Base-by-base conservation (phyloP, 108 stramenopile species). In the Discostella pseudostelligera region DNA sequence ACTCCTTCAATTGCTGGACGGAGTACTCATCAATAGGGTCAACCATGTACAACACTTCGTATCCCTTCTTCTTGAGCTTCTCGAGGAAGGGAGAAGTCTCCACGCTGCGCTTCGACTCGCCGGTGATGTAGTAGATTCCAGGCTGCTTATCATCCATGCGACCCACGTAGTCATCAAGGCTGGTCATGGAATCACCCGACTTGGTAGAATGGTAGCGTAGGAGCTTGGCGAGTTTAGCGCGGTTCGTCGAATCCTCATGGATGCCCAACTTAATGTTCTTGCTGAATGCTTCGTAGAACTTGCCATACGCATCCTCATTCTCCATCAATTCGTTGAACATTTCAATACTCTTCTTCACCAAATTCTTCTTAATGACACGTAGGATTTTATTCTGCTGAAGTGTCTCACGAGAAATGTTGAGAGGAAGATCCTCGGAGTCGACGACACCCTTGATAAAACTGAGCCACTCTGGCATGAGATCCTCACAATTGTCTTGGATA, bases 401-500 rank as follows among this genome's bases (percentile, higher is more conserved):
- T 57, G 97, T 97, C 84, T 99, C 99, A 84, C 99, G 99, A 49
- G 97, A 98, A 80, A 99, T 99, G 89, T 99, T 99, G 56, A 99
- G 92, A 21, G 99, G 99, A 53, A 99, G 83, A 87, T 99, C 99
- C 87, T 99, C 99, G 29, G 92, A 94, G 78, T 99, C 99, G 12
- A 99, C 99, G 57, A 99, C 96, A 60, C 99, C 99, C 95, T 97
- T 96, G 74, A 99, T 84, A 75, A 99, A 99, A 58, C 81, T 77
- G 14, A 99, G 85, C 95, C 95, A 99, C 82, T 99, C 99, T 37
- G 99, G 99, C 99, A 99, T 99, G 69, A 99, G 63, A 69, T 99
- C 99, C 82, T 99, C 97, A 78, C 99, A 99, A 87, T 99, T 98
- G 89, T 99, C 99, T 98, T 99, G 99, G 94, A 99, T 99, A 86